Base-by-base conservation (phyloP, 441 rosid genomes). In the Eruca vesicaria region DNA sequence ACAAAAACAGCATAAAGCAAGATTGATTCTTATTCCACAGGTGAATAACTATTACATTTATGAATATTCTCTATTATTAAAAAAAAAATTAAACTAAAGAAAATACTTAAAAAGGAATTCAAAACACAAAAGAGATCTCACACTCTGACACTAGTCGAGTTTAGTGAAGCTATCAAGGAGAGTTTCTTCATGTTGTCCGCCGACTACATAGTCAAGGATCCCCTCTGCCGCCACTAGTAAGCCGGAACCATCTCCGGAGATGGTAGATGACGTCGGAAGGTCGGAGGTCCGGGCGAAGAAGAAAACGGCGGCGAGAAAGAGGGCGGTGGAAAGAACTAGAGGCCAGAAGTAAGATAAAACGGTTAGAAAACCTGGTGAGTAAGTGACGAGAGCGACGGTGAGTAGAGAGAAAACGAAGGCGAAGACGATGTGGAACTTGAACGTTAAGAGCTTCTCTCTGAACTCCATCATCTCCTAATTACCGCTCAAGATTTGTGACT, bases 331-430 rank as follows among this genome's bases (percentile, higher is more conserved):
- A 78, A 94, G 81, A 61, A 89, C 74, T 14, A 94, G 84, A 20
- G 97, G 97, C 92, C 95, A 92, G 57, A 94, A 94, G 86, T 87
- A 92, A 74, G 93, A 80, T 58, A 94, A 55, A 61, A 94, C 74
- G 57, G 86, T 82, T 77, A 94, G 74, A 68, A 92, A 85, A 50
- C 97, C 81, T 1, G 98, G 97, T 4, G 97, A 87, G 2, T 86
- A 63, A 35, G 77, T 26, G 84, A 88, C 29, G 23, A 86, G 48
- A 43, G 81, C 76, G 5, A 74, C 66, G 41, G 80, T 21, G 32
- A 78, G 12, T 48, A 79, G 58, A 52, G 76, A 70, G 20, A 84
- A 2, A 52, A 68, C 28, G 55, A 90, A 78, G 48, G 83, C 12
- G 52, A 81, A 19, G 77, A 83, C 19, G 61, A 94, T 76, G 21